Evolutionary conservation across 768 basidiomycete genomes (phyloP), one percentile per base, ranked within the genome.

Genomic region (Boletus rubropictus): DNA sequence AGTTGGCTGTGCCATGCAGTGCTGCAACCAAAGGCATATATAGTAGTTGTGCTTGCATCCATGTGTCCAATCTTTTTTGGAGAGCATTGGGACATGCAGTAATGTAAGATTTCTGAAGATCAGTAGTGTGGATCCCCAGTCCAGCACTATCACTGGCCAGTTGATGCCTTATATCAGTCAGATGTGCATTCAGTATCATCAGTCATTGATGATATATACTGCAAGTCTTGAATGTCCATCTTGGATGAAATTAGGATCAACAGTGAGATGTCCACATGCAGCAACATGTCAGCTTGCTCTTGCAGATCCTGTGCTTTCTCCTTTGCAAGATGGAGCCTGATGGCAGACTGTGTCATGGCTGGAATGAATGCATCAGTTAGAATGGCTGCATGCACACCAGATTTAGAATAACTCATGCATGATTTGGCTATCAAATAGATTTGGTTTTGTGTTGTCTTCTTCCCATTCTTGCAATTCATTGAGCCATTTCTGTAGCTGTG

Each of bases 21-120:
- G 24, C 48, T 6, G 38, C 20, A 3, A 49, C 48, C 0, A 27
- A 32, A 8, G 42, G 48, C 36, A 49, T 49, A 15, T 49, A 49
- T 1, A 49, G 15, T 4, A 49, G 3, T 3, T 49, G 43, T 1
- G 15, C 37, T 28, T 49, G 42, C 3, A 4, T 27, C 48, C 42
- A 44, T 17, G 12, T 9, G 3, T 45, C 48, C 3, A 49, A 17
- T 1, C 18, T 38, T 9, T 37, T 20, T 34, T 45, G 42, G 11
- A 49, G 48, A 12, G 35, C 32, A 17, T 45, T 49, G 1, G 7
- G 25, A 7, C 11, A 8, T 12, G 31, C 14, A 2, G 32, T 17
- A 5, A 49, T 21, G 25, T 22, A 22, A 0, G 9, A 3, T 17
- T 39, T 49, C 9, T 49, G 48, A 0, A 45, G 18, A n/a, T 49